phyloP scores from a whole-genome alignment of 176 grass and related monocot genomes.

The maize (Zea mays) region DNA sequence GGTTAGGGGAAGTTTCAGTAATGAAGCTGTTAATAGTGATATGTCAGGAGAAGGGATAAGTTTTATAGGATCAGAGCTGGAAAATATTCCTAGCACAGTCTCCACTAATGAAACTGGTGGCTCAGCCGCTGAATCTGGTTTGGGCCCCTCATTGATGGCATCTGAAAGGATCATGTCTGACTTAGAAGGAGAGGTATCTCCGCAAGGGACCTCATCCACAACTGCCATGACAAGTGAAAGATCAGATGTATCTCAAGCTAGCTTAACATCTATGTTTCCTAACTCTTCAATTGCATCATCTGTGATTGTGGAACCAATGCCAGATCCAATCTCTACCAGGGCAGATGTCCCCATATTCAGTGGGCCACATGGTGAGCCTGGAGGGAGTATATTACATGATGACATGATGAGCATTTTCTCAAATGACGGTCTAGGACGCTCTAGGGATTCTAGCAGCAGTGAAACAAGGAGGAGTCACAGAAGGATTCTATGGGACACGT shows the following conservation, averaged over 20 bases:
- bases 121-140: constrained; percentile 33
- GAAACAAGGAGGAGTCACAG: constrained; percentile 62
- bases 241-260: constrained; percentile 48
- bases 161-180: constrained; percentile 47
- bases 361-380: constrained; percentile 41
- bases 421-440: constrained; percentile 38
- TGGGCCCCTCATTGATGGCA: constrained; percentile 26
- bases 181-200: constrained; percentile 38
- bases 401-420: constrained; percentile 68
- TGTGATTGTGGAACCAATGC: constrained; percentile 35
- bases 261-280: constrained; percentile 40
- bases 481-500: constrained; percentile 82
- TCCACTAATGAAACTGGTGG: constrained; percentile 38
- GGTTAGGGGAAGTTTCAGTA: constrained; percentile 28
- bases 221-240: constrained; percentile 53
- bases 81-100: constrained; percentile 26
- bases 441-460: constrained; percentile 45
- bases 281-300: constrained; percentile 48
- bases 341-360: constrained; percentile 45
- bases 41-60: constrained; percentile 50
- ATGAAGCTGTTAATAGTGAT: constrained; percentile 37
- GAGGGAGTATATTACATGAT: constrained; percentile 70
- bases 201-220: constrained; percentile 33
- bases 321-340: constrained; percentile 39
- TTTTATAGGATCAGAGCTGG: constrained; percentile 40